These are phyloP conservation scores for Kuraishia cidri DNA, from an alignment of 805 yeast genomes.

Conservation along the genomic window DNA sequence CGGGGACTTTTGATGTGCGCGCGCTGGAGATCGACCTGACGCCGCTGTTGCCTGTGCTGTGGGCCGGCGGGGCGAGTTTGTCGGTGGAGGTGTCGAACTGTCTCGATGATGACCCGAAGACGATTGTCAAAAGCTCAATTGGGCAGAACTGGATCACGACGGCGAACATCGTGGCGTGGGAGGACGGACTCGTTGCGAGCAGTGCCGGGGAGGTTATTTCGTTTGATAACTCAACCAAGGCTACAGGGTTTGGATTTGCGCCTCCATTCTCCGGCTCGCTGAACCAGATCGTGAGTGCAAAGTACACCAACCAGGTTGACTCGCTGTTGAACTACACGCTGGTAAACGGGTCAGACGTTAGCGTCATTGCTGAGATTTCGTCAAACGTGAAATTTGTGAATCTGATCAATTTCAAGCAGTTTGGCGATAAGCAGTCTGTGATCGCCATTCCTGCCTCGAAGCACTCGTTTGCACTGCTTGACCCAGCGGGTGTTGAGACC, in stretches of 20 bases:
- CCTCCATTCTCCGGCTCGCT: constrained; percentile 27
- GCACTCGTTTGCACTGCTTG: constrained; percentile 15
- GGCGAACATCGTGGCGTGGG: constrained; percentile 49
- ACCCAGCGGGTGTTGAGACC: constrained; percentile 6
- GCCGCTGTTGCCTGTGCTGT: constrained; percentile 58
- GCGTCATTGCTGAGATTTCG: constrained; percentile 17
- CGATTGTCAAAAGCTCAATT: constrained; percentile 16
- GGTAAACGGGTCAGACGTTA: constrained; percentile 24
- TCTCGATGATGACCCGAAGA: constrained; percentile 22
- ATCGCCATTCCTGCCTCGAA: constrained; percentile 13
- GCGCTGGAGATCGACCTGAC: constrained; percentile 66
- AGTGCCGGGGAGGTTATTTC: constrained; percentile 27
- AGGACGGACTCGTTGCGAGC: constrained; percentile 26
- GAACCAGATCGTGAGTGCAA: constrained; percentile 28
- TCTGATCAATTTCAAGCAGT: constrained; percentile 24
- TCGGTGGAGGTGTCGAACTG: constrained; percentile 48
- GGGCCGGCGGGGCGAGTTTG: constrained; percentile 34
- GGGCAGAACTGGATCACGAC: constrained; percentile 55
- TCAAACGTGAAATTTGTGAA: constrained; percentile 25
- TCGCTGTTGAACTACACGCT: constrained; percentile 28
- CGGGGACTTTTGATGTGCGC: constrained; percentile 64
- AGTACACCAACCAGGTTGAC: constrained; percentile 20
- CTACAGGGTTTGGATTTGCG: constrained; percentile 20
- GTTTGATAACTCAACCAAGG: constrained; percentile 19
- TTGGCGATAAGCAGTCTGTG: constrained; percentile 30